Percentiles rank a stretch among this genome's conserved stretches.
These are phyloP conservation scores for Gossypium davidsonii DNA, from an alignment of 441 rosid genomes.

Conservation along the genomic window DNA sequence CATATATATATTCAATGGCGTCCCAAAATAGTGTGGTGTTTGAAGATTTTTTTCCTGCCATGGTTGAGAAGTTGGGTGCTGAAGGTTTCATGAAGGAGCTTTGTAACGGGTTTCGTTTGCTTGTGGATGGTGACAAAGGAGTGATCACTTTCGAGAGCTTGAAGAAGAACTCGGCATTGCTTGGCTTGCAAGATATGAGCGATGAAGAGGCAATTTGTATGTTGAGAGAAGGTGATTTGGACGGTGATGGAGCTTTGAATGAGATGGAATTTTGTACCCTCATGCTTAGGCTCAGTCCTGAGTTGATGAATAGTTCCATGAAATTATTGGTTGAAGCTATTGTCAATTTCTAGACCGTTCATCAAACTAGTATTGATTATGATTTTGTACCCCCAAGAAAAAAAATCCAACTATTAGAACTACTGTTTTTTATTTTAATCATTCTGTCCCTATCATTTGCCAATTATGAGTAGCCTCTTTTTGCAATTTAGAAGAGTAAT, in stretches of 20 bases:
- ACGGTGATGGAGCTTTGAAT: conserved; percentile 34
- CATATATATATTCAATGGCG: neutral
- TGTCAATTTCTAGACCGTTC: conserved; percentile 9
- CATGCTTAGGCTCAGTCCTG: conserved; percentile 39
- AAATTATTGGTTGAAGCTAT: conserved; percentile 28
- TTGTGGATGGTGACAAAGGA: conserved; percentile 24
- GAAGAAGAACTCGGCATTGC: conserved; percentile 25
- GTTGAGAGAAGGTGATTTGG: conserved; percentile 34
- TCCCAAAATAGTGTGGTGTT: conserved; percentile 15
- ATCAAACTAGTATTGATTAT: neutral
- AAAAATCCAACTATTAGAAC: neutral
- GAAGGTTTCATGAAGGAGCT: conserved; percentile 35
- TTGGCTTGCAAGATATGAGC: conserved; percentile 28
- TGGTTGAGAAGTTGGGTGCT: conserved; percentile 32
- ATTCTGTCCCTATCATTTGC: neutral
- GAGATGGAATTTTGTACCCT: conserved; percentile 38
- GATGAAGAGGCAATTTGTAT: conserved; percentile 26
- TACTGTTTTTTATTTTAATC: neutral
- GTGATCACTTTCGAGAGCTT: conserved; percentile 13
- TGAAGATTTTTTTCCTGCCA: conserved; percentile 31
- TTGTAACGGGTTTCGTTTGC: conserved; percentile 26
- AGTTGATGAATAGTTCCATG: conserved; percentile 26
- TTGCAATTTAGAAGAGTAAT: neutral
- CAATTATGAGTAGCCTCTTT: neutral
- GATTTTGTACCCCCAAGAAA: neutral